Evolutionary conservation across 2,329 filamentous ascomycete genomes (phyloP).

Genomic region (Xylariaceae sp.): DNA sequence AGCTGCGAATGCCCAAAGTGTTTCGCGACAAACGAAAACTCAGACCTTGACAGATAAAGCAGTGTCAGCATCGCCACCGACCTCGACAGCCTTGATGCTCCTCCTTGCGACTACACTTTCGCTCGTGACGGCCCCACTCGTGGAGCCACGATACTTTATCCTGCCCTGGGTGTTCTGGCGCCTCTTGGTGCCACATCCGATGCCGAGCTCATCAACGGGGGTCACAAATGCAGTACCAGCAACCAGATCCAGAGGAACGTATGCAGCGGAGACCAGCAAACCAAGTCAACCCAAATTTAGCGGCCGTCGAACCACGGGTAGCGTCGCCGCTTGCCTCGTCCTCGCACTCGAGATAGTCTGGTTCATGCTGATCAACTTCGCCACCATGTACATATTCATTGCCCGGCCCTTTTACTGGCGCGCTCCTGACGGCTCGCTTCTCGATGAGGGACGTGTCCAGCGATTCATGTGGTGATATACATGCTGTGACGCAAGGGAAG

Average conservation of each 20-base stretch:
- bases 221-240: neutral
- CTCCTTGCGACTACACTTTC: conserved; percentile 69
- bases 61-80: conserved; percentile 28
- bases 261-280: neutral
- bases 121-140: conserved; percentile 80
- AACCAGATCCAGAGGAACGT: too few species aligned
- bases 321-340: neutral
- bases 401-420: conserved; percentile 62
- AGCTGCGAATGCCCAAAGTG: too few species aligned
- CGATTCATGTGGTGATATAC: conserved; percentile 81
- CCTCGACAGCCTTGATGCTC: conserved; percentile 51
- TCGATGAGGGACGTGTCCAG: conserved; percentile 56
- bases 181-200: conserved; percentile 58
- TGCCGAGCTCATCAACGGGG: neutral
- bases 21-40: neutral
- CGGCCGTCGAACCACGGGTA: neutral
- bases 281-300: neutral
- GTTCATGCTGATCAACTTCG: conserved; percentile 60
- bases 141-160: conserved; percentile 95
- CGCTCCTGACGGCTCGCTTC: conserved; percentile 43
- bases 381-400: conserved; percentile 68
- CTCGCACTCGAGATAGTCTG: conserved; percentile 59
- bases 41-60: neutral
- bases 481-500: too few species aligned
- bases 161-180: conserved; percentile 93